Evolutionary conservation across 2,329 filamentous ascomycete species (phyloP), one percentile per base, ranked within the genome.

Genomic region (Neonectria neomacrospora): DNA sequence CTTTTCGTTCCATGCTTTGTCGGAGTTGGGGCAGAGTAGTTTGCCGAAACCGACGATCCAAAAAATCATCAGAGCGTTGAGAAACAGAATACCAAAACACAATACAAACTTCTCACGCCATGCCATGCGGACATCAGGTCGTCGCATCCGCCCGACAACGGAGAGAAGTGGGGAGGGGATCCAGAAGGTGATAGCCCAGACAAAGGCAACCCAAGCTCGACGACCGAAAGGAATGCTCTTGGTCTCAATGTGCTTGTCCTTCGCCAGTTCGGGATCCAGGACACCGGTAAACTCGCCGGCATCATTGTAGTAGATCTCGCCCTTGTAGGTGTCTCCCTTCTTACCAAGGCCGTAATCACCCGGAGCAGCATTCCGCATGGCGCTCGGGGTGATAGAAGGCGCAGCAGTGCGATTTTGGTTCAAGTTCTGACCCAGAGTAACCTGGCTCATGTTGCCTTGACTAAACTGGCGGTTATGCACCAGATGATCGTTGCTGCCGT

Each of bases 51-150:
- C 88, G 67, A 97, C 86, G 71, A 99, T 97, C 86, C 93, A 97
- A 81, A 99, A 99, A 61, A 97, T 84, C 65, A 99, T 87, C 28
- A 87, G 75, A 41, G 76, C 93, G 79, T 99, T 99, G 69, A 97
- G 80, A 12, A 99, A 72, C 30, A 92, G 76, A 70, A 99, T 98
- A 55, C 97, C 73, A 62, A 92, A 82, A 50, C 94, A 89, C 11
- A 99, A 82, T 0, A 96, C 91, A 11, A 99, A 54, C 80, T 99
- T 99, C 75, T 99, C 96, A 78, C 96, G 88, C 96, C 96, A 99
- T 0, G 96, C 96, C 88, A 97, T 92, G 26, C 96, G 92, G 9
- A 99, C 93, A 80, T 99, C 96, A 2, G 94, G 96, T 58, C 96
- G 90, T 80, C 97, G 96, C 96, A 99, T 99, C 22, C 95, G 92